Percentiles rank a stretch among this genome's conserved stretches.
Evolutionary conservation across 768 basidiomycete species (phyloP).

Genomic region (Boletus edulis): DNA sequence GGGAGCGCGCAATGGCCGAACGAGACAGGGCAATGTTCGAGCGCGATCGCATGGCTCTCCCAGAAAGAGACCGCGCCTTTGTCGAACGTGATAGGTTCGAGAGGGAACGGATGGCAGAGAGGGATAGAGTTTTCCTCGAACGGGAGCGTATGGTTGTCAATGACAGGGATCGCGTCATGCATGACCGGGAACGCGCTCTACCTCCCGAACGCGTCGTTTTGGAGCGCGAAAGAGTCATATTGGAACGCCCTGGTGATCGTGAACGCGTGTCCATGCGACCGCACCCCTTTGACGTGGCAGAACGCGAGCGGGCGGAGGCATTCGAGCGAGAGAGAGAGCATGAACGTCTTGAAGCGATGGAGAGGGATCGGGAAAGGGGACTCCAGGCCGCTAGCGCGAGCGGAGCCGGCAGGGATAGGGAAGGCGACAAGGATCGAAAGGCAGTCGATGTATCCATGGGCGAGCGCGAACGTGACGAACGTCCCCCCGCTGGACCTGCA

Average conservation of each 20-base stretch:
- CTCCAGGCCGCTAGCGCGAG: conserved; percentile 13
- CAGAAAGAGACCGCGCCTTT: conserved; percentile 22
- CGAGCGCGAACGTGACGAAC: conserved; percentile 26
- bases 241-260: conserved; percentile 26
- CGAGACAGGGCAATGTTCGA: conserved; percentile 24
- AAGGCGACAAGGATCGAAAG: conserved; percentile 24
- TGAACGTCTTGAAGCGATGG: conserved; percentile 27
- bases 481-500: conserved; percentile 12
- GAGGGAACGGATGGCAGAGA: conserved; percentile 22
- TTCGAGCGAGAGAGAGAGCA: conserved; percentile 36
- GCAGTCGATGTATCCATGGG: conserved; percentile 9
- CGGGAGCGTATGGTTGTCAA: conserved; percentile 24
- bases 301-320: conserved; percentile 27
- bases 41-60: conserved; percentile 19
- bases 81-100: conserved; percentile 23
- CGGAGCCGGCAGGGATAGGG: conserved; percentile 19
- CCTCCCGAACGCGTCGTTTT: conserved; percentile 16
- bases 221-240: conserved; percentile 22
- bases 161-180: conserved; percentile 25
- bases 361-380: conserved; percentile 31
- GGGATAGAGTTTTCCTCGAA: conserved; percentile 20
- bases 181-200: conserved; percentile 20
- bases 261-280: conserved; percentile 23
- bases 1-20: conserved; percentile 23
- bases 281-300: conserved; percentile 18